Evolutionary conservation across 2,329 filamentous ascomycete genomes (phyloP).

Genomic region (Rhynchosporium agropyri): DNA sequence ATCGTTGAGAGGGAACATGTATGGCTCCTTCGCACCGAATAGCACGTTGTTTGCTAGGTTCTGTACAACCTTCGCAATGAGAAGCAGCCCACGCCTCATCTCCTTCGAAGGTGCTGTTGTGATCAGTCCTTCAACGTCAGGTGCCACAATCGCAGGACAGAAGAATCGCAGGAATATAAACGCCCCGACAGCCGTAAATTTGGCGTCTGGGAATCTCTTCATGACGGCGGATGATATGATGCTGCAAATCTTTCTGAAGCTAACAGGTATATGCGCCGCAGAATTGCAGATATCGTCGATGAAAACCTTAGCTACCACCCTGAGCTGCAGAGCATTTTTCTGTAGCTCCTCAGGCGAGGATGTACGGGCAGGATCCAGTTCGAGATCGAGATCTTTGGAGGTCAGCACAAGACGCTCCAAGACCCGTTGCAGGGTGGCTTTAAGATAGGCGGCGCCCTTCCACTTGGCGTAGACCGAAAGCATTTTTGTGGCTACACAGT

Average conservation of each 20-base stretch:
- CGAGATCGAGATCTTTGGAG: slow-evolving; percentile 67
- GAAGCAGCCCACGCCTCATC: slow-evolving; percentile 66
- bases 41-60: slow-evolving; percentile 73
- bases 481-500: slow-evolving; percentile 73
- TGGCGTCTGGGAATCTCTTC: slow-evolving; percentile 66
- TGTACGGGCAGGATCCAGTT: slow-evolving; percentile 66
- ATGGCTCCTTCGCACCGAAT: slow-evolving; percentile 72
- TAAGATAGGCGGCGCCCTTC: slow-evolving; percentile 67
- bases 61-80: slow-evolving; percentile 73
- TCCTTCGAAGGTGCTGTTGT: slow-evolving; percentile 64
- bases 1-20: slow-evolving; percentile 72
- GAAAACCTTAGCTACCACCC: slow-evolving; percentile 70
- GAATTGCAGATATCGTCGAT: slow-evolving; percentile 72
- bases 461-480: slow-evolving; percentile 72
- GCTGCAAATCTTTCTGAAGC: slow-evolving; percentile 68
- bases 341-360: slow-evolving; percentile 62
- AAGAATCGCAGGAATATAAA: slow-evolving; percentile 75
- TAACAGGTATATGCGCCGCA: slow-evolving; percentile 59
- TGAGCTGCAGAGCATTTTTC: slow-evolving; percentile 67
- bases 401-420: slow-evolving; percentile 67
- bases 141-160: slow-evolving; percentile 71
- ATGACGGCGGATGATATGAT: slow-evolving; percentile 68
- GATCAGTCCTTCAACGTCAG: slow-evolving; percentile 68
- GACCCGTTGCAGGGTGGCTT: slow-evolving; percentile 66
- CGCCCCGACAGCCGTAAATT: slow-evolving; percentile 71